Conservation (phyloP, 139 green algal species). For the Micromonas commoda region DNA sequence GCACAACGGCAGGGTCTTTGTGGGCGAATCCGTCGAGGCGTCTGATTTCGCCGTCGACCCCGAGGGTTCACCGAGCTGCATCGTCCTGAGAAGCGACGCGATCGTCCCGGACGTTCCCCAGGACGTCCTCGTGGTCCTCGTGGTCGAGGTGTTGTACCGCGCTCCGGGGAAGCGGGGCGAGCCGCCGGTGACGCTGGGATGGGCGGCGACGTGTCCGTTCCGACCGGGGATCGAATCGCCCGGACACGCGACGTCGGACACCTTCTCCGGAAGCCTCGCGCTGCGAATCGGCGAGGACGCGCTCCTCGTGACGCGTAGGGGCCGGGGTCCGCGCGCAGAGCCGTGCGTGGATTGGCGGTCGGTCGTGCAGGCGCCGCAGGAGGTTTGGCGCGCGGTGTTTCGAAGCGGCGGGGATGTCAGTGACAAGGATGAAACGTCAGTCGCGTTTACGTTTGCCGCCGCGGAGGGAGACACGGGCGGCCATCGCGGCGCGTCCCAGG, state of each 20-base stretch:
- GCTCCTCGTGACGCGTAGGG: slow-evolving; percentile 34
- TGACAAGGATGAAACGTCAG: no score
- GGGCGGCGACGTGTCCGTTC: slow-evolving; percentile 44
- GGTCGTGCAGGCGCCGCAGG: not conserved
- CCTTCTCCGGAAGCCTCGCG: not conserved
- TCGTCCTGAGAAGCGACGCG: slow-evolving; percentile 41
- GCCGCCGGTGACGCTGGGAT: slow-evolving; percentile 39
- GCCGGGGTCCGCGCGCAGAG: slow-evolving; percentile 38
- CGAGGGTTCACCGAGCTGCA: slow-evolving; percentile 31
- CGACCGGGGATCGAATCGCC: not conserved
- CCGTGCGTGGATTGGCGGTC: slow-evolving; percentile 24
- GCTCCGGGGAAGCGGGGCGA: slow-evolving; percentile 29
- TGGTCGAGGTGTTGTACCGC: slow-evolving; percentile 47
- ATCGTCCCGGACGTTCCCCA: slow-evolving; percentile 50
- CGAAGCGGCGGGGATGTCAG: not conserved
- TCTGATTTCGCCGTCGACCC: slow-evolving; percentile 20
- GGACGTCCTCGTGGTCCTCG: slow-evolving; percentile 47
- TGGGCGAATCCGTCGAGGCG: slow-evolving; percentile 40
- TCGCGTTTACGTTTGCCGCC: no score
- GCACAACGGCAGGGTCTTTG: slow-evolving; percentile 60
- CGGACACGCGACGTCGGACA: not conserved
- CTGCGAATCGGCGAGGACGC: not conserved
- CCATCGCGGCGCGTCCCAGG: no score
- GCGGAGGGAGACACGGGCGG: not conserved
- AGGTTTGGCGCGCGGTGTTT: not conserved